Conservation (phyloP, 768 basidiomycete genomes). For the Leccinum pellstonianum region DNA sequence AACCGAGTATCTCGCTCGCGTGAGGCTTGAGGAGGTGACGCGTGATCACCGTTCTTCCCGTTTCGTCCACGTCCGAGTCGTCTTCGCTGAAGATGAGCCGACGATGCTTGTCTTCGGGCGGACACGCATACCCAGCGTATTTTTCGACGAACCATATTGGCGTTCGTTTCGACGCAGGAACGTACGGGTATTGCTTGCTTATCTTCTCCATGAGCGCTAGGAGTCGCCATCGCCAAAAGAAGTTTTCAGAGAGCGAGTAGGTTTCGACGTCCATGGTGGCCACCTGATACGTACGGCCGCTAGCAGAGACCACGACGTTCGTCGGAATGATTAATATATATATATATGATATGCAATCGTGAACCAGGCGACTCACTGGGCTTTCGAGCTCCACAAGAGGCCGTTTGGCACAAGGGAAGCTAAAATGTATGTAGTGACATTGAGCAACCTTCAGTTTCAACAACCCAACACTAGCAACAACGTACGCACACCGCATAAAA, state of each 20-base stretch:
- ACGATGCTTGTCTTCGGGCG: slow-evolving; percentile 26
- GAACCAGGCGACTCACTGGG: slow-evolving; percentile 22
- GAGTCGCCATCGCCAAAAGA: slow-evolving; percentile 51
- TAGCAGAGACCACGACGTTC: slow-evolving; percentile 19
- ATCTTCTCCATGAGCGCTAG: slow-evolving; percentile 47
- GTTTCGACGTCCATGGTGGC: slow-evolving; percentile 45
- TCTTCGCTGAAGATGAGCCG: slow-evolving; percentile 38
- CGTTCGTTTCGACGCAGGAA: slow-evolving; percentile 38
- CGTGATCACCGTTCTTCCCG: slow-evolving; percentile 29
- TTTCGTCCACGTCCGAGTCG: slow-evolving; percentile 32
- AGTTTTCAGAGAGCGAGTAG: slow-evolving; percentile 44
- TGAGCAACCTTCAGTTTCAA: no score
- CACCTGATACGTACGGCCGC: slow-evolving; percentile 45
- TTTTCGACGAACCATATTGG: slow-evolving; percentile 49
- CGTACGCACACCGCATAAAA: slow-evolving; percentile 40
- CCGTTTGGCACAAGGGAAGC: slow-evolving; percentile 32
- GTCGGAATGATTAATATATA: not conserved
- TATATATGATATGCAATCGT: not conserved
- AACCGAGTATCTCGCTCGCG: slow-evolving; percentile 46
- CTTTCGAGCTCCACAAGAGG: slow-evolving; percentile 31
- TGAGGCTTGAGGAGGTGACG: slow-evolving; percentile 49
- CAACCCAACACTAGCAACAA: not conserved
- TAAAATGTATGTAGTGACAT: slow-evolving; percentile 7
- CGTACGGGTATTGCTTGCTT: slow-evolving; percentile 33
- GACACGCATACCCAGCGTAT: slow-evolving; percentile 36